A percentile compares a stretch with the other conserved stretches of the same genome.
Conservation (phyloP, 2,329 filamentous ascomycete species). For the Emmonsiellopsis sp. region DNA sequence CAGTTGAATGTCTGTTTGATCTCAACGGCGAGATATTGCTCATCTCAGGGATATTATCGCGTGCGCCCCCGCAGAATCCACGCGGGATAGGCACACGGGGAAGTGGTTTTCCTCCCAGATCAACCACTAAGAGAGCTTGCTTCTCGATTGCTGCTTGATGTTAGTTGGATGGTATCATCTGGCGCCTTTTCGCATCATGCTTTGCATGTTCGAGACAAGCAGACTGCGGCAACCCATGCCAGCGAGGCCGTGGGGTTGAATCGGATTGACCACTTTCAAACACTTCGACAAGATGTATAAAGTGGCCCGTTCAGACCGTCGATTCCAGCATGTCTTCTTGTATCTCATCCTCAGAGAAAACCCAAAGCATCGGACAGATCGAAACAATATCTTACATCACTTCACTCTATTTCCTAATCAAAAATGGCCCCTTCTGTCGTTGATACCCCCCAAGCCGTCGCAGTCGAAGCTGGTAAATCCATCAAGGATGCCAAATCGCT, state of each 20-base stretch:
- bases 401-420: neutral
- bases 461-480: neutral
- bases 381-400: neutral
- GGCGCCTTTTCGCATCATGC: neutral
- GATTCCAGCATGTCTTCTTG: neutral
- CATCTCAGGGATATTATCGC: constrained; percentile 2
- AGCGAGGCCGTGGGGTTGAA: neutral
- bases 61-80: neutral
- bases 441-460: constrained; percentile 12
- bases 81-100: neutral
- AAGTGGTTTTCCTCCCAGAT: neutral
- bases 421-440: constrained; percentile 17
- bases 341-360: neutral
- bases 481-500: neutral
- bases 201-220: neutral
- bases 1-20: neutral
- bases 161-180: neutral
- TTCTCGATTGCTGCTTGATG: neutral
- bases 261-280: neutral
- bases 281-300: neutral
- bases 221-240: neutral
- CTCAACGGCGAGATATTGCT: neutral
- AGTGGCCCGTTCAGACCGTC: neutral
- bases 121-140: neutral
- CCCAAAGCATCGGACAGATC: neutral